A percentile compares a stretch with the other conserved stretches of the same genome.
Conservation (phyloP, 164 flowering plant species). For the Berberis thunbergii region DNA sequence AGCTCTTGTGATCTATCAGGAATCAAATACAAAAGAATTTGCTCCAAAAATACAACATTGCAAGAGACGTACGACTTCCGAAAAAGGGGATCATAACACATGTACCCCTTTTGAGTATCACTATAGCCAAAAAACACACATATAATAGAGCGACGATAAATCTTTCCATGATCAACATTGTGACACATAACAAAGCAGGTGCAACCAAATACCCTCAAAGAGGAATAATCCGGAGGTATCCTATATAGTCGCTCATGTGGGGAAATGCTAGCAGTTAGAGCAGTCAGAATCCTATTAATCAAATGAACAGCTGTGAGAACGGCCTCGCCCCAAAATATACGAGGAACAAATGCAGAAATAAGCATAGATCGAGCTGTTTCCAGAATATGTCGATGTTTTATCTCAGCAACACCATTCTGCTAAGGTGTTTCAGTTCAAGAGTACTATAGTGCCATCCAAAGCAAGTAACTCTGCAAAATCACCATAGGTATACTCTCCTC, state of each 20-base stretch:
- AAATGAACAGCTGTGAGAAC: constrained; percentile 3
- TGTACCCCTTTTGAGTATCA: neutral
- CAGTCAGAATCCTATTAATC: constrained; percentile 10
- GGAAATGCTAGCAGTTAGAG: neutral
- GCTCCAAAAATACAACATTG: neutral
- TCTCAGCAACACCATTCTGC: constrained; percentile 1
- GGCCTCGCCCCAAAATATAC: constrained; percentile 15
- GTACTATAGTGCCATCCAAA: constrained; percentile 2
- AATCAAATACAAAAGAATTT: neutral
- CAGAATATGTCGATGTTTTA: constrained; percentile 2
- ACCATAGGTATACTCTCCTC: neutral
- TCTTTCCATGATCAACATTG: neutral
- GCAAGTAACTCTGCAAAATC: constrained; percentile 1
- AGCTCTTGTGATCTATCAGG: neutral
- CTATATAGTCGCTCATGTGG: constrained; percentile 12
- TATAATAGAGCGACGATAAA: neutral
- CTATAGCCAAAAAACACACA: constrained; percentile 4
- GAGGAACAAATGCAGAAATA: neutral
- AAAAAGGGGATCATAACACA: neutral
- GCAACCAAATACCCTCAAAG: constrained; percentile 14
- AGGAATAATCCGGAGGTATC: neutral
- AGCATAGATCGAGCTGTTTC: neutral
- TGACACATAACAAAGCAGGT: constrained; percentile 2
- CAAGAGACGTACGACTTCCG: neutral
- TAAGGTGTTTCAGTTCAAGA: constrained; percentile 6